Evolutionary conservation across 192 early-diverging fungal species (phyloP).

Genomic region (Diversispora epigaea): DNA sequence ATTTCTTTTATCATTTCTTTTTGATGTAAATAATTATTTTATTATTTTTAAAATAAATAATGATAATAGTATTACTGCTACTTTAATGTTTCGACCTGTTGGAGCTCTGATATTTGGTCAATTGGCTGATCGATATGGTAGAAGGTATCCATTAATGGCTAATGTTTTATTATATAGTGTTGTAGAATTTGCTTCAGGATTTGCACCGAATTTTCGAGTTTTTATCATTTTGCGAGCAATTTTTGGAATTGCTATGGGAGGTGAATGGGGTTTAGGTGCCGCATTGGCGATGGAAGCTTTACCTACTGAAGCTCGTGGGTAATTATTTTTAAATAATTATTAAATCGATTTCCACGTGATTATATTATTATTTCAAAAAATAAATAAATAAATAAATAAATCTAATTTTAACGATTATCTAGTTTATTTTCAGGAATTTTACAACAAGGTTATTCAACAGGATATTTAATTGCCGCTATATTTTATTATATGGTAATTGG

Average conservation of each 20-base stretch:
- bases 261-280: conserved; percentile 72
- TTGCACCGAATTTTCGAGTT: conserved; percentile 57
- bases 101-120: conserved; percentile 74
- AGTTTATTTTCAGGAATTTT: conserved; percentile 70
- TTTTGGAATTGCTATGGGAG: conserved; percentile 73
- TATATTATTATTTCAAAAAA: background rate
- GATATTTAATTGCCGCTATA: conserved; percentile 64
- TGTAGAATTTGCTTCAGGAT: conserved; percentile 66
- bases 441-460: conserved; percentile 70
- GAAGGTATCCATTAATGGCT: conserved; percentile 65
- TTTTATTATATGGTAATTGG: conserved; percentile 59
- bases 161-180: conserved; percentile 63
- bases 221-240: conserved; percentile 62
- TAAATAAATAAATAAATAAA: background rate
- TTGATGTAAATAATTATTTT: background rate
- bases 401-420: background rate
- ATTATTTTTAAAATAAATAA: background rate
- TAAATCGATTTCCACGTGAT: too few relatives aligned
- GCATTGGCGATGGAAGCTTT: conserved; percentile 72
- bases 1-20: background rate
- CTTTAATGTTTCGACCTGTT: conserved; percentile 67
- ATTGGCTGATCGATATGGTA: conserved; percentile 65
- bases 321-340: background rate
- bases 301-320: conserved; percentile 63
- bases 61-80: conserved; percentile 58